Base-by-base conservation (phyloP, 306 rosid genomes). In the Biancaea sappan region DNA sequence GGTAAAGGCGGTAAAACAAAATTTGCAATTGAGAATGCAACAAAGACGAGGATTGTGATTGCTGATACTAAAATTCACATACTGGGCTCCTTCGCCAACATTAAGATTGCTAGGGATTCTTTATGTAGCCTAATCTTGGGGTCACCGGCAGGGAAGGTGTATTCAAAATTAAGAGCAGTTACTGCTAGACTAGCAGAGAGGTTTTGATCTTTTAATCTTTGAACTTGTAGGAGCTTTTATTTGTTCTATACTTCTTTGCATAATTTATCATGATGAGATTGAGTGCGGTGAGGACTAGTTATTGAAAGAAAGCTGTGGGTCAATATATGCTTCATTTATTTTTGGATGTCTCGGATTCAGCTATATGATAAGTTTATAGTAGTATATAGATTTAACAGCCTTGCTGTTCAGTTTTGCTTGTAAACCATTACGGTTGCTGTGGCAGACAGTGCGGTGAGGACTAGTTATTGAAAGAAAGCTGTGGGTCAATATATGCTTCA, bases 1-100 rank as follows among this genome's bases (percentile, higher is more conserved):
- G 94, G 96, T 51, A 92, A 92, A 84, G 94, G 91, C 19, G 96
- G 92, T 31, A 92, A 90, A 78, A 92, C 96, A 1, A 92, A 90
- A 71, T 92, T 92, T 19, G 92, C 97, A 0, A 92, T 88, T 32
- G 98, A 90, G 84, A 90, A 92, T 16, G 96, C 96, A 0, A 84
- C 96, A 0, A 92, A 90, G 86, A 90, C 98, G 0, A 84, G 94
- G 78, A 85, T 90, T 1, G 94, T 92, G 79, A 85, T 90, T 80
- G 98, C 96, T 4, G 89, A 90, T 74, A 79, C 91, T 63, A 92
- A 90, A 83, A 92, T 92, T 64, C 98, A 92, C 82, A 90, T 92
- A 68, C 35, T 92, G 71, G 97, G 98, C 22, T 90, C 96, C 12
- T 90, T 88, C 84, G 80, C 90, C 29, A 90, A 92, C 83, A 92